Conservation (phyloP, 2,329 filamentous ascomycete species). For the Penicillium sp. region DNA sequence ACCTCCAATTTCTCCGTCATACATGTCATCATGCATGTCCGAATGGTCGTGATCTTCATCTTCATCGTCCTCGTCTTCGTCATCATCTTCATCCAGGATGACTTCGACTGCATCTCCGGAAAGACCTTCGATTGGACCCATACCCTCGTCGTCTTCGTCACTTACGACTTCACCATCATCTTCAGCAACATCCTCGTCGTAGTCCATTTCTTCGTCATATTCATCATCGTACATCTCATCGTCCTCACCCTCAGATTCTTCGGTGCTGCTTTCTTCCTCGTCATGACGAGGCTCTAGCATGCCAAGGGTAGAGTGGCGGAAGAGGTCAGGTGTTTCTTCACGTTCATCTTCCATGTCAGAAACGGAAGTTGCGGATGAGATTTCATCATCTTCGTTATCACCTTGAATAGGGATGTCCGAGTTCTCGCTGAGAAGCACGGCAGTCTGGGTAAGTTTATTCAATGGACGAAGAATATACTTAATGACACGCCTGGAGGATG, state of each 20-base stretch:
- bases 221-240: constrained; percentile 93
- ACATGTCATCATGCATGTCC: constrained; percentile 57
- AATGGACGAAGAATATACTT: constrained; percentile 94
- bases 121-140: constrained; percentile 69
- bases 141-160: constrained; percentile 81
- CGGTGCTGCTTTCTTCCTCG: constrained; percentile 78
- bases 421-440: constrained; percentile 77
- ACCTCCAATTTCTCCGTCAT: constrained; percentile 56
- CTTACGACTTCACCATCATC: constrained; percentile 86
- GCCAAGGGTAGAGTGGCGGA: constrained; percentile 91
- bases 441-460: constrained; percentile 81
- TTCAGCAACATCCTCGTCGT: constrained; percentile 75
- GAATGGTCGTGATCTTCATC: constrained; percentile 61
- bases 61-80: constrained; percentile 63
- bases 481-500: constrained; percentile 86
- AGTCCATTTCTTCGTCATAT: constrained; percentile 88
- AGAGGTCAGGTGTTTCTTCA: constrained; percentile 94
- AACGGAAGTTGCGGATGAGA: constrained; percentile 81
- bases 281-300: constrained; percentile 86
- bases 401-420: constrained; percentile 70
- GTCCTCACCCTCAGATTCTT: constrained; percentile 67
- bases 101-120: constrained; percentile 73
- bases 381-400: constrained; percentile 79
- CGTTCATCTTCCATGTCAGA: constrained; percentile 84
- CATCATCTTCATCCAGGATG: constrained; percentile 73